phyloP scores from a whole-genome alignment of 1,284 basidiomycete genomes.

The Apiotrichum brassicae region DNA sequence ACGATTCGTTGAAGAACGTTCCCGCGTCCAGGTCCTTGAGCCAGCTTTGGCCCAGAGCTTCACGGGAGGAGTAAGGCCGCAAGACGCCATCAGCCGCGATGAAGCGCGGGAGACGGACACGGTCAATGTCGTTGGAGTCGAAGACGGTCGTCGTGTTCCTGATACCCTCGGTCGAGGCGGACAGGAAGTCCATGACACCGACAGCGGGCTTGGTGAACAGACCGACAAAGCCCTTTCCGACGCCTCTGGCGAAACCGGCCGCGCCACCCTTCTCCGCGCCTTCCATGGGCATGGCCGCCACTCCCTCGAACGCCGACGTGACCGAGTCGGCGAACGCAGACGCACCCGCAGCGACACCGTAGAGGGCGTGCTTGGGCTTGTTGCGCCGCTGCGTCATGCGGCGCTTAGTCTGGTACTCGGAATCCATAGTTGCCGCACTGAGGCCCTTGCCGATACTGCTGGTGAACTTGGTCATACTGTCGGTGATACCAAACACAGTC shows the following conservation, averaged over 20 bases:
- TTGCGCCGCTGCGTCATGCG: constrained; percentile 86
- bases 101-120: constrained; percentile 80
- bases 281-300: constrained; percentile 93
- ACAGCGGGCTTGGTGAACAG: constrained; percentile 88
- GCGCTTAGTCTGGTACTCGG: constrained; percentile 86
- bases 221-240: constrained; percentile 95
- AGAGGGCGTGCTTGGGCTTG: constrained; percentile 93
- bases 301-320: constrained; percentile 91
- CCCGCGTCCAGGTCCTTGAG: constrained; percentile 72
- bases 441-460: constrained; percentile 95
- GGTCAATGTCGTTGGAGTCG: constrained; percentile 83
- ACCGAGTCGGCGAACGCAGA: constrained; percentile 91
- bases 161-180: constrained; percentile 95
- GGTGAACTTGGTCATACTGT: constrained; percentile 95
- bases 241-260: constrained; percentile 93
- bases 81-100: constrained; percentile 80
- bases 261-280: constrained; percentile 94
- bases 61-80: constrained; percentile 77
- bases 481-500: constrained; percentile 92
- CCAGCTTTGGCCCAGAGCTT: constrained; percentile 95
- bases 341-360: constrained; percentile 89
- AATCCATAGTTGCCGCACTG: constrained; percentile 92
- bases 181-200: constrained; percentile 91
- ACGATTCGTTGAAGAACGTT: constrained; percentile 71
- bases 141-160: constrained; percentile 98